Percentiles rank a stretch among this genome's conserved stretches.
Evolutionary conservation across 306 rosid species (phyloP).

Genomic region (Chamaecrista fasciculata): DNA sequence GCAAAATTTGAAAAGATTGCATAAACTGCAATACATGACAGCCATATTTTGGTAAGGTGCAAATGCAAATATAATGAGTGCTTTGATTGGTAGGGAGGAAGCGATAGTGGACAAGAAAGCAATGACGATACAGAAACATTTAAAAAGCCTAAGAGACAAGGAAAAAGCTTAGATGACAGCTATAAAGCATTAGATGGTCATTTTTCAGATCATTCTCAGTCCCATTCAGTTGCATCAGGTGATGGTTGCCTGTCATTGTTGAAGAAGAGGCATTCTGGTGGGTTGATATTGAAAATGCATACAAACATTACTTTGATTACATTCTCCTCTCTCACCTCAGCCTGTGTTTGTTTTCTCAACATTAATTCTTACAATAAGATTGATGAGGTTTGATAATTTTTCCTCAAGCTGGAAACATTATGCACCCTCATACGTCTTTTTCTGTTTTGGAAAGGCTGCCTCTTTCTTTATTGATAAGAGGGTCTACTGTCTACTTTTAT

Average conservation of each 20-base stretch:
- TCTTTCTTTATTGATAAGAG: slow-evolving; percentile 6
- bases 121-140: slow-evolving; percentile 50
- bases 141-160: slow-evolving; percentile 60
- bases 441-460: not conserved
- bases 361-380: slow-evolving; percentile 24
- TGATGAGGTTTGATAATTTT: slow-evolving; percentile 8
- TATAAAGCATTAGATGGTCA: slow-evolving; percentile 53
- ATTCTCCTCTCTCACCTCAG: slow-evolving; percentile 21
- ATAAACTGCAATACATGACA: slow-evolving; percentile 11
- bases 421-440: not conserved
- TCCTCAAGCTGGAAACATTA: not conserved
- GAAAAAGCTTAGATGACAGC: slow-evolving; percentile 45
- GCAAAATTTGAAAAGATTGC: not conserved
- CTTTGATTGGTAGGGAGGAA: slow-evolving; percentile 71
- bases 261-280: slow-evolving; percentile 79
- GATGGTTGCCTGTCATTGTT: slow-evolving; percentile 78
- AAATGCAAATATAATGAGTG: slow-evolving; percentile 32
- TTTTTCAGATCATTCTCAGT: slow-evolving; percentile 60
- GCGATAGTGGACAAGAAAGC: slow-evolving; percentile 85
- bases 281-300: slow-evolving; percentile 33
- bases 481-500: not conserved
- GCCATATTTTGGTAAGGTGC: slow-evolving; percentile 15
- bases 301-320: slow-evolving; percentile 17
- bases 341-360: slow-evolving; percentile 19
- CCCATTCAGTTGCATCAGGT: slow-evolving; percentile 60